A percentile compares a stretch with the other conserved stretches of the same genome.
Evolutionary conservation across 1,284 basidiomycete species (phyloP).

Genomic region (Phlebopus sp.): DNA sequence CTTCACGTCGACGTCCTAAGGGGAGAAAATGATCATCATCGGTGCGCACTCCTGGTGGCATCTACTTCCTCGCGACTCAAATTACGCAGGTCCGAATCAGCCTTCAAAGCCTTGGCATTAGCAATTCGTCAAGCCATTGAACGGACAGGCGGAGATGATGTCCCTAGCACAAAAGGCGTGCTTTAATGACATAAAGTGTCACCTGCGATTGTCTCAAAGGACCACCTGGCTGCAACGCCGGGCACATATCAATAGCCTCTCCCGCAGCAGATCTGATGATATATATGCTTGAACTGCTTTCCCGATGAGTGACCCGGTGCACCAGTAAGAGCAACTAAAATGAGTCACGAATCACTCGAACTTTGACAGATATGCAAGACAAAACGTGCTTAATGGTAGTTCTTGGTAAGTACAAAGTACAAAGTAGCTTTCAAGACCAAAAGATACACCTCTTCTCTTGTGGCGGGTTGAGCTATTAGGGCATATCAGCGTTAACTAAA

Average conservation of each 20-base stretch:
- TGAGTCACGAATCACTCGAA: neutral
- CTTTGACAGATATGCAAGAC: conserved; percentile 5
- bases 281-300: too few relatives aligned
- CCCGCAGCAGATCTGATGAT: too few relatives aligned
- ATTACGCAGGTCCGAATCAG: conserved; percentile 79
- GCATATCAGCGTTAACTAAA: conserved; percentile 11
- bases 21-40: conserved; percentile 97
- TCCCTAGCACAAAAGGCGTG: conserved; percentile 97
- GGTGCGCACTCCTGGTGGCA: conserved; percentile 48
- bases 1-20: conserved; percentile 92
- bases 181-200: conserved; percentile 41
- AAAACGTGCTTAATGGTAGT: neutral
- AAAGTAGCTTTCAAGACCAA: conserved; percentile 44
- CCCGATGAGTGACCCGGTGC: too few relatives aligned
- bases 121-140: conserved; percentile 94
- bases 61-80: conserved; percentile 6
- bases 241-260: too few relatives aligned
- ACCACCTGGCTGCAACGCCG: too few relatives aligned
- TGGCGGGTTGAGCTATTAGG: conserved; percentile 60
- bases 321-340: too few relatives aligned
- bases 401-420: neutral
- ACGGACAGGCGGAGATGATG: conserved; percentile 85
- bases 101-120: conserved; percentile 96
- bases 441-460: conserved; percentile 64
- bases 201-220: too few relatives aligned